Evolutionary conservation across 2,329 filamentous ascomycete species (phyloP), one percentile per base, ranked within the genome.

Genomic region (Colletotrichum phormii): DNA sequence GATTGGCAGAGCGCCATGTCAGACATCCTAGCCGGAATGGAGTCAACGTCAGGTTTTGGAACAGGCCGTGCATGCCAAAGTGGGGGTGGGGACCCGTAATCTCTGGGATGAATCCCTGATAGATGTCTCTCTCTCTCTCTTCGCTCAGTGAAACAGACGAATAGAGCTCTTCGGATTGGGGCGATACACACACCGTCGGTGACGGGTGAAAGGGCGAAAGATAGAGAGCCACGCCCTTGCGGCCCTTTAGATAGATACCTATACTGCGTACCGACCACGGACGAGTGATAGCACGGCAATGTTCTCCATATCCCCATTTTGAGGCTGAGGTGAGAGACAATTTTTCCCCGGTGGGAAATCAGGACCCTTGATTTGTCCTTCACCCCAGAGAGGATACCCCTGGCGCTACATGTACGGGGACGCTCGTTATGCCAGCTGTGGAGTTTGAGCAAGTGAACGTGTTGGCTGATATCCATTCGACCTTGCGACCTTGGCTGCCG

Each of bases 51-150:
- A 57, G 54, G 29, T 42, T 37, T 22, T 68, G 55, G 66, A 68
- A 63, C 64, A 59, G 54, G 33, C 64, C 64, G 51, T 49, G 35
- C 67, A 68, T 31, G 26, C 53, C 62, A 53, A 71, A 73, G 61
- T 71, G 61, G 66, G 67, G 71, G 67, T 65, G 55, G 66, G 33
- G 46, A 60, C 55, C 54, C 70, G 70, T 69, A 69, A 69, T 63
- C 60, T 59, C 62, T 51, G 46, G 64, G 69, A 33, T 60, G 33
- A 35, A 68, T 59, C 60, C 66, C n/a, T 33, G 66, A 37, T 37
- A 35, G 49, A 42, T 18, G 37, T 18, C 15, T 22, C 42, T 13
- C 11, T 49, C 9, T n/a, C 18, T 29, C 4, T 49, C 42, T 18
- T 49, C 42, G 7, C 18, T 4, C 11, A 22, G 9, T 6, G 42